Conservation (phyloP, 495 filamentous ascomycete species). For the Tuber brumale region DNA sequence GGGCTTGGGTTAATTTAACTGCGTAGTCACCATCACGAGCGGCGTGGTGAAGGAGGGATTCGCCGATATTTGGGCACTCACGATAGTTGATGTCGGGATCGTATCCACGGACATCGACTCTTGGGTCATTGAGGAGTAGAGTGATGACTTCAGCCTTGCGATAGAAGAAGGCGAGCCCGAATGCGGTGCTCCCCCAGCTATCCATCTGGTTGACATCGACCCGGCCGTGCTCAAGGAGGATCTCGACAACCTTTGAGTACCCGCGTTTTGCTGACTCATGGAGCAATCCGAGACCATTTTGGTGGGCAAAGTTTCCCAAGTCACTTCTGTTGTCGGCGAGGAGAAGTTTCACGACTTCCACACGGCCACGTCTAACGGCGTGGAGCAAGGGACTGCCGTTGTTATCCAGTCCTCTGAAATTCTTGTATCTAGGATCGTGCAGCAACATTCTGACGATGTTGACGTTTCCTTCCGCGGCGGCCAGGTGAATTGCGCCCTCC, state of each 20-base stretch:
- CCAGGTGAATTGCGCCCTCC: not conserved
- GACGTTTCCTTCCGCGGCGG: not conserved
- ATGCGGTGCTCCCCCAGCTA: not conserved
- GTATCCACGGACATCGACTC: not conserved
- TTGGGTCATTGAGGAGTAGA: not conserved
- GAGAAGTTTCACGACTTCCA: not conserved
- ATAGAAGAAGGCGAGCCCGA: not conserved
- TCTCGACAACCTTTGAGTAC: not conserved
- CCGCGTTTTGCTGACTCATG: not conserved
- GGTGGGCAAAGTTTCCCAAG: not conserved
- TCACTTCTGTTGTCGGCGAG: not conserved
- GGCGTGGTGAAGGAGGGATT: not conserved
- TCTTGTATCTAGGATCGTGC: not conserved
- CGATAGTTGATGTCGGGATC: not conserved
- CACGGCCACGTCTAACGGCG: not conserved
- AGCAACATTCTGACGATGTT: not conserved
- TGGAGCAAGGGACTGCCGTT: not conserved
- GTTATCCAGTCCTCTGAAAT: not conserved
- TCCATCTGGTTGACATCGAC: not conserved
- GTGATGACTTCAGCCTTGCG: not conserved
- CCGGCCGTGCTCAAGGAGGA: not conserved
- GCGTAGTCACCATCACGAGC: not conserved
- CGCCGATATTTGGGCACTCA: not conserved
- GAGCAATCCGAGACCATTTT: not conserved
- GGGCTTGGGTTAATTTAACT: not conserved